A percentile compares a stretch with the other conserved stretches of the same genome.
Conservation (phyloP, 106 monocot genomes). For the Dioscorea alata region DNA sequence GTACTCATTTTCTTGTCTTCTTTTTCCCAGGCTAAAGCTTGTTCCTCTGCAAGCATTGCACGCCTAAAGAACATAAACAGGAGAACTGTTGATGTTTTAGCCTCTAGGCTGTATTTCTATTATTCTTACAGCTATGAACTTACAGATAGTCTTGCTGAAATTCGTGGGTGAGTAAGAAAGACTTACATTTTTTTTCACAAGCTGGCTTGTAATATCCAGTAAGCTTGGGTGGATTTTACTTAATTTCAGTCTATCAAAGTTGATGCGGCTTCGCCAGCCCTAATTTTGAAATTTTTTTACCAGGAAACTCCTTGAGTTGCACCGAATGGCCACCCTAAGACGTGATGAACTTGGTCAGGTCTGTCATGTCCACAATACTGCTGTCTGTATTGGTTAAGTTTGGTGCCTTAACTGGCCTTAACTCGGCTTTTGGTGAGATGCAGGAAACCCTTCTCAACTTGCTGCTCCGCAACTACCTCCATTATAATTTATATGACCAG, state of each 20-base stretch:
- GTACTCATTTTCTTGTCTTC: background rate
- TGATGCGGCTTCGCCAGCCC: background rate
- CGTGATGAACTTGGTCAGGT: constrained; percentile 99
- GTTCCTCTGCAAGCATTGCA: constrained; percentile 86
- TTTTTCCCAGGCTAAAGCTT: constrained; percentile 75
- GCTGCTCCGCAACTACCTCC: constrained; percentile 96
- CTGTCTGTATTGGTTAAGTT: background rate
- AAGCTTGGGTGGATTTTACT: no score
- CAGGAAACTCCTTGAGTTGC: constrained; percentile 78
- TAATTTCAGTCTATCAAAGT: no score
- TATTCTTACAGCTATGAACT: constrained; percentile 88
- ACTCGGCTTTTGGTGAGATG: background rate
- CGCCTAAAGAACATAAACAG: constrained; percentile 79
- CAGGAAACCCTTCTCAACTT: constrained; percentile 99
- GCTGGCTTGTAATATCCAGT: no score
- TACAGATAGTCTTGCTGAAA: constrained; percentile 85
- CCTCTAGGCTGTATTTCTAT: constrained; percentile 85
- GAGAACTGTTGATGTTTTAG: constrained; percentile 94
- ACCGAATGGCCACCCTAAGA: constrained; percentile 83
- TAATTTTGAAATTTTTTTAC: background rate
- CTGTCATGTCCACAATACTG: constrained; percentile 8
- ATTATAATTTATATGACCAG: constrained; percentile 98
- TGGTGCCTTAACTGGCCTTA: background rate
- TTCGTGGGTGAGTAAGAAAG: no score
- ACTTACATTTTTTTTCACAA: no score